A percentile compares a stretch with the other conserved stretches of the same genome.
These are phyloP conservation scores for Orobanche coerulescens DNA, from an alignment of 257 asterid genomes.

Conservation along the genomic window DNA sequence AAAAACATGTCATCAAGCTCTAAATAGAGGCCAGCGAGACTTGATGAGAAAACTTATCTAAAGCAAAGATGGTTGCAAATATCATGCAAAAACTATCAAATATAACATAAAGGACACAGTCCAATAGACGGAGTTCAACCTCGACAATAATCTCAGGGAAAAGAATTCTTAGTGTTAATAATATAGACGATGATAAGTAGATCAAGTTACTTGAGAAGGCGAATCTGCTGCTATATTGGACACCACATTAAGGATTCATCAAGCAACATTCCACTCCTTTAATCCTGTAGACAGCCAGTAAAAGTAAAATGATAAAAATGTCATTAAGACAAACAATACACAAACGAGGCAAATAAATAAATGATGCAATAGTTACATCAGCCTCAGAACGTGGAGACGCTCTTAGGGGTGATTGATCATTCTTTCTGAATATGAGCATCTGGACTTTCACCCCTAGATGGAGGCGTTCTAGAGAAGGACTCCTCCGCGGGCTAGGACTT, in stretches of 20 bases:
- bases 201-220: slow-evolving; percentile 25
- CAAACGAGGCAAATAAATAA: neutral
- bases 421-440: slow-evolving; percentile 38
- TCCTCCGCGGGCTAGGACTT: slow-evolving; percentile 63
- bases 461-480: slow-evolving; percentile 57
- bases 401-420: slow-evolving; percentile 51
- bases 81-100: too few relatives aligned
- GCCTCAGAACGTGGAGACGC: slow-evolving; percentile 65
- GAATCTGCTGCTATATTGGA: slow-evolving; percentile 11
- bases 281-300: slow-evolving; percentile 31
- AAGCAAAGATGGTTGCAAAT: too few relatives aligned
- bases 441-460: slow-evolving; percentile 63
- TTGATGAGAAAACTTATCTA: too few relatives aligned
- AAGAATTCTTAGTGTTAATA: neutral
- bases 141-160: too few relatives aligned
- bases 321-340: neutral
- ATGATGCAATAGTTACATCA: slow-evolving; percentile 46
- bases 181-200: slow-evolving; percentile 25
- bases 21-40: too few relatives aligned
- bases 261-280: slow-evolving; percentile 18
- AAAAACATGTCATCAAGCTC: too few relatives aligned
- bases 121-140: too few relatives aligned
- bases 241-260: slow-evolving; percentile 8
- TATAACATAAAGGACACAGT: slow-evolving; percentile 12
- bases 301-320: neutral